Evolutionary conservation across 805 yeast genomes (phyloP), one percentile per base, ranked within the genome.

Genomic region (Saturnispora ahearnii): DNA sequence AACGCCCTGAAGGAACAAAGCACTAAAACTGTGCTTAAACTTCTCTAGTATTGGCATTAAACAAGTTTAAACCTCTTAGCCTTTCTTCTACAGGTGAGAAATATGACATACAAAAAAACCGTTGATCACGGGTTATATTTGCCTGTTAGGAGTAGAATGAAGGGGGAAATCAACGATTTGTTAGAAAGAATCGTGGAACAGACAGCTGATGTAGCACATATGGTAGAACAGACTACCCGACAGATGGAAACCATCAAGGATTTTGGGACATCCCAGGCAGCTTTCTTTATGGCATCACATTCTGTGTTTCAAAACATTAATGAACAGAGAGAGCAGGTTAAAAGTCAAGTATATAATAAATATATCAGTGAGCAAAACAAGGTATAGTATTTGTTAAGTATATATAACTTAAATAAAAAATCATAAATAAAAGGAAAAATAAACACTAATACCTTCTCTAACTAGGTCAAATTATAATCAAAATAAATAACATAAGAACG

Each of bases 231-330:
- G 26, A 56, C 65, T 0, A 56, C 63, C 1, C 51, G 56, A 12
- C 67, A 63, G 45, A 59, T 58, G 51, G 58, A 56, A 12, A 48
- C 53, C 2, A 59, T 63, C 22, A 57, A 62, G 44, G 55, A 57
- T 28, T 52, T 63, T 5, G 65, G 63, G 4, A 55, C 51, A 26
- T 59, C 59, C 10, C 67, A 63, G 38, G 56, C 65, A 2, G 57
- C 61, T 5, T 53, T 60, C 42, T 59, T 64, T 38, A 63, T 63
- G 64, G 57, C 63, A 26, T 57, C 67, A 7, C 65, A 63, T 53
- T 54, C 61, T 1, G 62, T 62, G 5, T 63, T 61, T 44, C 66
- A 63, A 43, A 53, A 53, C 3, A 41, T 61, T 8, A 62, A 60
- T 32, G 65, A 62, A 42, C 54, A 55, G 44, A 60, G 59, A 29